Percentiles rank a stretch among this genome's conserved stretches.
phyloP scores from a whole-genome alignment of 2,329 filamentous ascomycete genomes.

The Aureobasidium subglaciale region DNA sequence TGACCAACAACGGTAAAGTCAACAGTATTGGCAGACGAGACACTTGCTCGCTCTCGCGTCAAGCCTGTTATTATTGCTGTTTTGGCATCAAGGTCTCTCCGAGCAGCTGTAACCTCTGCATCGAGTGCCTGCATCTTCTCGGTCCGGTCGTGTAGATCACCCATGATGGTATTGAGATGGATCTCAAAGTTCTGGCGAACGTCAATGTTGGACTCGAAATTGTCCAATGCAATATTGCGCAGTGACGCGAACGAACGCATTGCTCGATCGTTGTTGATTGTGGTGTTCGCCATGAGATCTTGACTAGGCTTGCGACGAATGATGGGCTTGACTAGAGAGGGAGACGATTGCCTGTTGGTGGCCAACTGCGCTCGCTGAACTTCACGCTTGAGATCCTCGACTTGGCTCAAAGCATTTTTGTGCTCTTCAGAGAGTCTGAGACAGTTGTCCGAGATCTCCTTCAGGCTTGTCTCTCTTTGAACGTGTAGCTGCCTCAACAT shows the following conservation, averaged over 20 bases:
- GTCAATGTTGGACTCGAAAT: slow-evolving; percentile 75
- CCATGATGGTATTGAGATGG: slow-evolving; percentile 85
- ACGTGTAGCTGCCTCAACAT: slow-evolving; percentile 61
- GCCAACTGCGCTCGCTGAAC: slow-evolving; percentile 57
- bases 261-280: slow-evolving; percentile 64
- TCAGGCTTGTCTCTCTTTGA: slow-evolving; percentile 71
- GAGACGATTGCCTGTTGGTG: slow-evolving; percentile 20
- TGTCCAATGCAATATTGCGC: slow-evolving; percentile 78
- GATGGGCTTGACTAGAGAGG: slow-evolving; percentile 44
- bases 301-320: slow-evolving; percentile 92
- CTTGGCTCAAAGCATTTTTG: slow-evolving; percentile 70
- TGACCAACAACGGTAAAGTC: slow-evolving; percentile 87
- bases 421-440: slow-evolving; percentile 77
- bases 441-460: slow-evolving; percentile 68
- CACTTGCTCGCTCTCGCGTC: slow-evolving; percentile 83
- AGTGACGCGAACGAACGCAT: slow-evolving; percentile 86
- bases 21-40: slow-evolving; percentile 71
- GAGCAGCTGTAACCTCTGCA: slow-evolving; percentile 70
- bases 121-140: slow-evolving; percentile 89
- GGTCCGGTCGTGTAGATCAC: slow-evolving; percentile 78
- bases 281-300: slow-evolving; percentile 46
- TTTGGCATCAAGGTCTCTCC: slow-evolving; percentile 96
- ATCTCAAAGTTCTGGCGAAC: slow-evolving; percentile 87
- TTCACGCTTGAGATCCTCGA: slow-evolving; percentile 86
- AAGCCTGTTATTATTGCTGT: slow-evolving; percentile 91